phyloP scores from a whole-genome alignment of 805 yeast species.

The Kuraishia ogatae region DNA sequence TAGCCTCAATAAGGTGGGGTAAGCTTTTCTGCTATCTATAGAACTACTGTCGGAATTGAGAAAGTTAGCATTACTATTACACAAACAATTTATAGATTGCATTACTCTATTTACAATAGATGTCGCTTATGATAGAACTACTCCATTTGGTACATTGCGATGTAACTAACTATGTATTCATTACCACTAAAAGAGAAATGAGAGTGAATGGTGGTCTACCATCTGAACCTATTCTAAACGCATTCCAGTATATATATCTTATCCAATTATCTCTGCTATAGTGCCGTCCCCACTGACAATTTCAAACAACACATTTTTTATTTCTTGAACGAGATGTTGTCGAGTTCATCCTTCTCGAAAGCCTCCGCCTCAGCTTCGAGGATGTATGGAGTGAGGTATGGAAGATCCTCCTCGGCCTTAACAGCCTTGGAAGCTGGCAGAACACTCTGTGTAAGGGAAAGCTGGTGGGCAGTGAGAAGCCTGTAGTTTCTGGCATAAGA shows the following conservation, averaged over 20 bases:
- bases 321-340: slow-evolving; percentile 48
- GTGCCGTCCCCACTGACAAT: neutral
- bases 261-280: neutral
- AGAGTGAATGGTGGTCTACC: neutral
- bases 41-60: no score
- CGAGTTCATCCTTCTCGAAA: slow-evolving; percentile 79
- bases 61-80: no score
- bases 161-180: neutral
- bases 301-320: neutral
- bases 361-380: slow-evolving; percentile 93
- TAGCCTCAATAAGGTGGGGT: no score
- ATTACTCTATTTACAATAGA: no score
- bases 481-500: slow-evolving; percentile 89
- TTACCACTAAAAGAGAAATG: neutral
- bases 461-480: slow-evolving; percentile 87
- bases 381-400: slow-evolving; percentile 80
- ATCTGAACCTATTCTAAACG: neutral
- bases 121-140: no score
- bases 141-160: neutral
- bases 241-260: neutral
- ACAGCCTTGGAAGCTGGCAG: slow-evolving; percentile 75
- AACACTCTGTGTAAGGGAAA: slow-evolving; percentile 72
- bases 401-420: slow-evolving; percentile 70
- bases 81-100: no score
- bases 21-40: no score